These are phyloP conservation scores for Triticum dicoccoides DNA, from an alignment of 176 grass and related monocot species.

Conservation along the genomic window DNA sequence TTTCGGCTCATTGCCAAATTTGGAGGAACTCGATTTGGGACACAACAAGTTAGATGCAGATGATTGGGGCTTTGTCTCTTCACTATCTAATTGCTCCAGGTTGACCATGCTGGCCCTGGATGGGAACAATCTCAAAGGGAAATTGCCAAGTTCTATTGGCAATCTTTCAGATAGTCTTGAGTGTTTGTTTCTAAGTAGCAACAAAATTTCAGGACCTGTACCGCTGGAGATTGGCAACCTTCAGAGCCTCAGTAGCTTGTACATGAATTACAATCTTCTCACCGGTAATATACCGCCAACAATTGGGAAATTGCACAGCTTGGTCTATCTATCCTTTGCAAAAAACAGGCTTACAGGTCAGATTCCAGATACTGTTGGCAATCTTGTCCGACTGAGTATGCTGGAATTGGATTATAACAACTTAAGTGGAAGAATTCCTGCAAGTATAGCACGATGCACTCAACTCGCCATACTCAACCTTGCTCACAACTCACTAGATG, in stretches of 20 bases:
- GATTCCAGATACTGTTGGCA: constrained; percentile 36
- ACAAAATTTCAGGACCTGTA: constrained; percentile 36
- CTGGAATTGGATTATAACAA: constrained; percentile 31
- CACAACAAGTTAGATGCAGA: constrained; percentile 40
- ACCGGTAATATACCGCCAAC: constrained; percentile 38
- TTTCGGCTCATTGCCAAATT: constrained; percentile 29
- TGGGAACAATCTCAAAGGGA: constrained; percentile 38
- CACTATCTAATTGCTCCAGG: constrained; percentile 34
- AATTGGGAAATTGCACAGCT: constrained; percentile 34
- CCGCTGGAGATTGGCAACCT: constrained; percentile 35
- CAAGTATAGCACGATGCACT: constrained; percentile 15
- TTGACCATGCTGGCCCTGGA: not conserved
- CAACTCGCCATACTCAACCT: constrained; percentile 33
- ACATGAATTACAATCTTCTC: constrained; percentile 39
- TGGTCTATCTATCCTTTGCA: constrained; percentile 26
- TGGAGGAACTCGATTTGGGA: not conserved
- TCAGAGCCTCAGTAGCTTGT: constrained; percentile 7
- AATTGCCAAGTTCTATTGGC: constrained; percentile 26
- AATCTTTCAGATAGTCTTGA: constrained; percentile 34
- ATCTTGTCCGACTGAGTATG: constrained; percentile 31
- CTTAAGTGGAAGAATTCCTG: constrained; percentile 41
- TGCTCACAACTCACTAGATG: constrained; percentile 40
- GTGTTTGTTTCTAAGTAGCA: not conserved
- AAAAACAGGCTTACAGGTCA: constrained; percentile 36
- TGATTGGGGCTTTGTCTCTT: constrained; percentile 24